phyloP scores from a whole-genome alignment of 1,139 yeast genomes.

The Nematodospora anomalae region DNA sequence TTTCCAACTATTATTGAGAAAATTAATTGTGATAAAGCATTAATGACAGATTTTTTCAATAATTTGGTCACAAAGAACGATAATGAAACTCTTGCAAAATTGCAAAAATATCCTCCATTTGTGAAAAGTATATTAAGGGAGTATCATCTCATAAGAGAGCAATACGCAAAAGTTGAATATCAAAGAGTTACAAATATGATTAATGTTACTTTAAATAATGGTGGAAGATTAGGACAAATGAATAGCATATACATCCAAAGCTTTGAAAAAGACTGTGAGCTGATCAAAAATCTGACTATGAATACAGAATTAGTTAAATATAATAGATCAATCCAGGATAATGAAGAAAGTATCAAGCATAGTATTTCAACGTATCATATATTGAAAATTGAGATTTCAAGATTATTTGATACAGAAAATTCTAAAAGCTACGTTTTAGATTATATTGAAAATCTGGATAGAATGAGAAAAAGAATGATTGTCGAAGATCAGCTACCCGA shows the following conservation, averaged over 20 bases:
- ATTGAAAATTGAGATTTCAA: conserved; percentile 42
- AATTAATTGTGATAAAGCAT: conserved; percentile 19
- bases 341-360: conserved; percentile 57
- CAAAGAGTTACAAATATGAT: conserved; percentile 36
- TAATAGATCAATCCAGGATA: conserved; percentile 60
- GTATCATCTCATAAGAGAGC: conserved; percentile 23
- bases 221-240: conserved; percentile 42
- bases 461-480: conserved; percentile 60
- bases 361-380: conserved; percentile 48
- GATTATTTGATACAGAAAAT: conserved; percentile 31
- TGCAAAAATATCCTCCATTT: conserved; percentile 33
- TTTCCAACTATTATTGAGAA: conserved; percentile 20
- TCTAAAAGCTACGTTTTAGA: conserved; percentile 49
- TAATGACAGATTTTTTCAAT: conserved; percentile 33
- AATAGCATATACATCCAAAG: conserved; percentile 37
- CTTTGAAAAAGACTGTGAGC: conserved; percentile 48
- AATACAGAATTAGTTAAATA: conserved; percentile 49
- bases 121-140: conserved; percentile 28
- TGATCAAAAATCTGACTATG: conserved; percentile 44
- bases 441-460: conserved; percentile 63
- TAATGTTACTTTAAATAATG: conserved; percentile 34
- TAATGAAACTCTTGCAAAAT: conserved; percentile 32
- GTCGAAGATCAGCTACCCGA: conserved; percentile 51
- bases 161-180: conserved; percentile 22
- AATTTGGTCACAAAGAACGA: conserved; percentile 36